Evolutionary conservation across 164 flowering plant species (phyloP).

Genomic region (Annona squamosa): DNA sequence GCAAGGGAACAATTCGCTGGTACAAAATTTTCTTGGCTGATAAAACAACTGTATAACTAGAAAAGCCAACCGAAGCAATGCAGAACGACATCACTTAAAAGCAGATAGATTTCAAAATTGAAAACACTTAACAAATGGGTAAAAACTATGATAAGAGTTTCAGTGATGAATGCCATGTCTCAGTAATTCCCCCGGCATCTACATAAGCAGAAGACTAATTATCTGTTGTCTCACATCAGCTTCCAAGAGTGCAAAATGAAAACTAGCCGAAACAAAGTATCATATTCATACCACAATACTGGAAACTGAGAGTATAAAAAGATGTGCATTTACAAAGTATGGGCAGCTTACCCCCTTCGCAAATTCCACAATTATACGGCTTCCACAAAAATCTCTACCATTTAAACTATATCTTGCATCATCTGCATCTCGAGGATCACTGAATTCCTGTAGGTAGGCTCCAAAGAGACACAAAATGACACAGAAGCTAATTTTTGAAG

Average conservation of each 20-base stretch:
- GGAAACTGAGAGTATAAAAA: too few species aligned
- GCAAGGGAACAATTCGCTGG: too few species aligned
- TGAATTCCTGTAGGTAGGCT: slow-evolving; percentile 52
- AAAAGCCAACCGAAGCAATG: too few species aligned
- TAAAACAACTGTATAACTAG: too few species aligned
- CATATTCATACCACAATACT: neutral
- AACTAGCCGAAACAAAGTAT: neutral
- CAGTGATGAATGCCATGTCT: neutral
- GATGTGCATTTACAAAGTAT: neutral
- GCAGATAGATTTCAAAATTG: too few species aligned
- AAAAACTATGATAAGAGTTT: neutral
- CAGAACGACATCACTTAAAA: too few species aligned
- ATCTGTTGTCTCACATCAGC: too few species aligned
- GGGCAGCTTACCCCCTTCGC: slow-evolving; percentile 66
- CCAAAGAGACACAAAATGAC: slow-evolving; percentile 4
- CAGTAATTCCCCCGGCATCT: neutral
- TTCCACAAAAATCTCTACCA: slow-evolving; percentile 43
- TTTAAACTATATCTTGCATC: slow-evolving; percentile 56
- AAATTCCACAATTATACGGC: slow-evolving; percentile 78
- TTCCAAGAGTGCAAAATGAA: too few species aligned
- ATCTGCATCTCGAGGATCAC: slow-evolving; percentile 95
- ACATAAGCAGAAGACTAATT: too few species aligned
- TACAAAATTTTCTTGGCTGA: too few species aligned
- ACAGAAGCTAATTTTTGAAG: slow-evolving; percentile 23
- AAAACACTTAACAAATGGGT: too few species aligned